These are phyloP conservation scores for Suillus paluster DNA, from an alignment of 768 basidiomycete species.

Conservation along the genomic window DNA sequence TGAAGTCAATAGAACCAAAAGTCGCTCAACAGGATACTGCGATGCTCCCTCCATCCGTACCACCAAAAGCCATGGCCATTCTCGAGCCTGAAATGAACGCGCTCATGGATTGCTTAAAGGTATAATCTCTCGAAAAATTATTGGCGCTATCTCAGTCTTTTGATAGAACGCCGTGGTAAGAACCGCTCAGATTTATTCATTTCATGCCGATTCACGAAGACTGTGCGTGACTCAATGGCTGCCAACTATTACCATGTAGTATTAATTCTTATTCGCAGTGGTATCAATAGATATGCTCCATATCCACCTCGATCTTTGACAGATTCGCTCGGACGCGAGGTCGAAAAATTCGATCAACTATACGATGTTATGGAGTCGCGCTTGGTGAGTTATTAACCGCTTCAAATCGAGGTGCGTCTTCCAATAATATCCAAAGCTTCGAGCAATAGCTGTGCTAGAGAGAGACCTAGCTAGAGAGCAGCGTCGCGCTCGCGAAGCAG, in stretches of 20 bases:
- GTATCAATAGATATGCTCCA: slow-evolving; percentile 58
- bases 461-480: slow-evolving; percentile 71
- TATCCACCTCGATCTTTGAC: slow-evolving; percentile 69
- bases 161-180: slow-evolving; percentile 65
- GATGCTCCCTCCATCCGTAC: slow-evolving; percentile 62
- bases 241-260: background rate
- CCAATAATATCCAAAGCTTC: slow-evolving; percentile 50
- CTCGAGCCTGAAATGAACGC: slow-evolving; percentile 71
- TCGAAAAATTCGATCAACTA: slow-evolving; percentile 80
- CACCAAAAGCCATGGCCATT: slow-evolving; percentile 43
- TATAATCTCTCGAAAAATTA: slow-evolving; percentile 23
- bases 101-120: slow-evolving; percentile 62
- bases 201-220: slow-evolving; percentile 65
- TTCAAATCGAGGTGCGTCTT: slow-evolving; percentile 1
- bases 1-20: slow-evolving; percentile 31
- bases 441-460: slow-evolving; percentile 72
- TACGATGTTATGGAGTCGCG: slow-evolving; percentile 79
- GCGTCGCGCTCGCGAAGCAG: slow-evolving; percentile 50
- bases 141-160: slow-evolving; percentile 5
- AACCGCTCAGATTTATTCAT: slow-evolving; percentile 72
- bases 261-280: slow-evolving; percentile 40
- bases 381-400: slow-evolving; percentile 49
- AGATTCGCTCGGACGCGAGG: slow-evolving; percentile 67
- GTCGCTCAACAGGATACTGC: slow-evolving; percentile 35
- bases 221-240: slow-evolving; percentile 45